phyloP scores from a whole-genome alignment of 345 rosid genomes.

The Rhodamnia rubescens region DNA sequence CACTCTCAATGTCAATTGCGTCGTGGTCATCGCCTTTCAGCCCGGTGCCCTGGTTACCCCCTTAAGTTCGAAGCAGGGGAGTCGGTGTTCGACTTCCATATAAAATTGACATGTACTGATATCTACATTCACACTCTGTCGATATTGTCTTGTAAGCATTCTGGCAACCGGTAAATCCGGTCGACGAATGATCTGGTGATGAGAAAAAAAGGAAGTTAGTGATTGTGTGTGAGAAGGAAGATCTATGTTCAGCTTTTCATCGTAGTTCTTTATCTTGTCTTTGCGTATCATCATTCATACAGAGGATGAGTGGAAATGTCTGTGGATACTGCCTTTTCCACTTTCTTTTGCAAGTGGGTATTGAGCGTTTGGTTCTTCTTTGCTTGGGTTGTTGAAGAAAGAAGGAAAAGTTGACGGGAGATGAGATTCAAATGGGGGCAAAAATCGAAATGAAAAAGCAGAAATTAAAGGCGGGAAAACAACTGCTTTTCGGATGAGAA shows the following conservation, averaged over 20 bases:
- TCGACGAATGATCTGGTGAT: neutral
- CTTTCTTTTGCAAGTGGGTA: neutral
- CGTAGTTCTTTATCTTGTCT: neutral
- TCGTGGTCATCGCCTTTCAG: conserved; percentile 53
- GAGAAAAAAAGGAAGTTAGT: neutral
- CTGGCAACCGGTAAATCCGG: neutral
- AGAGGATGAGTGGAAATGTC: neutral
- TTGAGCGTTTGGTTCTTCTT: neutral
- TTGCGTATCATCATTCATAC: neutral
- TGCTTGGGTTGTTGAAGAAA: neutral
- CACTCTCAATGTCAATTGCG: conserved; percentile 49
- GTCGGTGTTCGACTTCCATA: conserved; percentile 55
- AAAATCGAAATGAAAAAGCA: neutral
- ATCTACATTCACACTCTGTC: neutral
- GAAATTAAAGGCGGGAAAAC: neutral
- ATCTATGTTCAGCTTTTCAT: neutral
- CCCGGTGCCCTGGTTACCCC: conserved; percentile 29
- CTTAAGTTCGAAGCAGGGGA: conserved; percentile 38
- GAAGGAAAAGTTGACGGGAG: neutral
- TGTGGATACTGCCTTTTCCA: neutral
- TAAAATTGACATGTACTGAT: conserved; percentile 9
- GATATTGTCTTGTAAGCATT: neutral
- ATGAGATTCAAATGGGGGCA: neutral
- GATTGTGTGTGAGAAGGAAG: neutral
- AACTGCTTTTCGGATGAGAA: neutral